These are phyloP conservation scores for Trametes sp. DNA, from an alignment of 1,284 basidiomycete genomes.

Conservation along the genomic window DNA sequence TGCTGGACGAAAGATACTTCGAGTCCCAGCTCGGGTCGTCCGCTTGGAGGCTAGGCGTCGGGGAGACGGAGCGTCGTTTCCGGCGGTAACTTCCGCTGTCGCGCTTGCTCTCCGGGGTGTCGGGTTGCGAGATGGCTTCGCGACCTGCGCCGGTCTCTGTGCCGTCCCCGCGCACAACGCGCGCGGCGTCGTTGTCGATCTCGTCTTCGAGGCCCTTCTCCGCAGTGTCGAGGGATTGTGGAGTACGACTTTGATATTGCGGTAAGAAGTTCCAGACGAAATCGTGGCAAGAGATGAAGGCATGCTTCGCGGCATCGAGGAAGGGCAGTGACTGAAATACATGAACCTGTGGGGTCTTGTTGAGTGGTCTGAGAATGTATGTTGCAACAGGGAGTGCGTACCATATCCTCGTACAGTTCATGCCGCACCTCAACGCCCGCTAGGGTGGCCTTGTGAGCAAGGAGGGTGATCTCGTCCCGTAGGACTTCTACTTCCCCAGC, in stretches of 20 bases:
- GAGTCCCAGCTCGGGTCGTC: slow-evolving; percentile 57
- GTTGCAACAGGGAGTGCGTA: slow-evolving; percentile 52
- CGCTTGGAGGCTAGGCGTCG: slow-evolving; percentile 26
- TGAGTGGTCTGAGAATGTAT: not conserved
- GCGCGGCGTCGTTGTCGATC: slow-evolving; percentile 67
- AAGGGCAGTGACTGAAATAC: slow-evolving; percentile 93
- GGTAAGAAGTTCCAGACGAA: slow-evolving; percentile 74
- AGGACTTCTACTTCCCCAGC: slow-evolving; percentile 95
- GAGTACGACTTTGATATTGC: slow-evolving; percentile 53
- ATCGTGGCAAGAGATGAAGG: slow-evolving; percentile 79
- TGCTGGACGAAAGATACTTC: slow-evolving; percentile 41
- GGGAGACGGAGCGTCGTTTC: slow-evolving; percentile 14
- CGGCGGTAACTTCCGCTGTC: slow-evolving; percentile 21
- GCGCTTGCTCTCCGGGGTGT: not conserved
- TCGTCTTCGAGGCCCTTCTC: slow-evolving; percentile 68
- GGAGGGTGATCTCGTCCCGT: slow-evolving; percentile 90
- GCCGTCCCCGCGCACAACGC: slow-evolving; percentile 74
- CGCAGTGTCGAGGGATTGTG: slow-evolving; percentile 59
- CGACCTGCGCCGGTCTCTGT: slow-evolving; percentile 51
- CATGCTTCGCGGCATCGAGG: slow-evolving; percentile 73
- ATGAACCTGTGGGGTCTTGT: slow-evolving; percentile 64
- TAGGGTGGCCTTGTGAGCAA: slow-evolving; percentile 92
- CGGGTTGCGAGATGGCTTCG: slow-evolving; percentile 29
- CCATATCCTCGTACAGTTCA: slow-evolving; percentile 93
- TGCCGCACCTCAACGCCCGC: slow-evolving; percentile 91